Percentiles rank a stretch among this genome's conserved stretches.
These are phyloP conservation scores for Cladophialophora psammophila DNA, from an alignment of 2,329 filamentous ascomycete genomes.

Conservation along the genomic window DNA sequence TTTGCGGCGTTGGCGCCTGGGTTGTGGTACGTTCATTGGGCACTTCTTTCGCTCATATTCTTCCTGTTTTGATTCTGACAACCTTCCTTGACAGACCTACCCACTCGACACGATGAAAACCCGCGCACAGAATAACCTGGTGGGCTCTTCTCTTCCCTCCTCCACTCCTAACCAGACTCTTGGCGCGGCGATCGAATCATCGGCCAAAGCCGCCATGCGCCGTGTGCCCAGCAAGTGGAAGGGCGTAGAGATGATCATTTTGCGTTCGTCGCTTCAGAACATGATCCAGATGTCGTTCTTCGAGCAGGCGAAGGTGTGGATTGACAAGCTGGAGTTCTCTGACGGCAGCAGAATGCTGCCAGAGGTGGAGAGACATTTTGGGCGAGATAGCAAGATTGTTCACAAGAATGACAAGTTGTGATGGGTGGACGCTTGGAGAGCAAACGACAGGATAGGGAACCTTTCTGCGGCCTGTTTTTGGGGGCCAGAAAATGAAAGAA, in stretches of 20 bases:
- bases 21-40: constrained; percentile 49
- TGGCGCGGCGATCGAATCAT: constrained; percentile 15
- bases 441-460: not conserved
- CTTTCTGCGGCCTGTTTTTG: not conserved
- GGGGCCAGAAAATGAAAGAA: not conserved
- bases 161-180: constrained; percentile 6
- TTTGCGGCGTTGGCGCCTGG: constrained; percentile 58
- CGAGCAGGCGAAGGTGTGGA: constrained; percentile 55
- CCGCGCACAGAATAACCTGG: constrained; percentile 56
- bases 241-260: constrained; percentile 56
- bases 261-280: constrained; percentile 57
- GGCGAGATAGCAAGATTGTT: constrained; percentile 34
- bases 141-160: constrained; percentile 41
- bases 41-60: not conserved
- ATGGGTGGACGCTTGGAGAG: constrained; percentile 2
- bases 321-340: constrained; percentile 49
- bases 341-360: constrained; percentile 39
- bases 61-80: constrained; percentile 1
- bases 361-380: constrained; percentile 39
- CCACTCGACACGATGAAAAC: constrained; percentile 58
- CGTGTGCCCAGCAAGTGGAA: constrained; percentile 56
- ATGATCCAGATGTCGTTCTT: constrained; percentile 58
- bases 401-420: constrained; percentile 35
- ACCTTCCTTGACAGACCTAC: constrained; percentile 50
- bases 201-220: constrained; percentile 39